Evolutionary conservation across 1,139 yeast genomes (phyloP), one percentile per base, ranked within the genome.

Genomic region (Kluyveromyces marxianus): DNA sequence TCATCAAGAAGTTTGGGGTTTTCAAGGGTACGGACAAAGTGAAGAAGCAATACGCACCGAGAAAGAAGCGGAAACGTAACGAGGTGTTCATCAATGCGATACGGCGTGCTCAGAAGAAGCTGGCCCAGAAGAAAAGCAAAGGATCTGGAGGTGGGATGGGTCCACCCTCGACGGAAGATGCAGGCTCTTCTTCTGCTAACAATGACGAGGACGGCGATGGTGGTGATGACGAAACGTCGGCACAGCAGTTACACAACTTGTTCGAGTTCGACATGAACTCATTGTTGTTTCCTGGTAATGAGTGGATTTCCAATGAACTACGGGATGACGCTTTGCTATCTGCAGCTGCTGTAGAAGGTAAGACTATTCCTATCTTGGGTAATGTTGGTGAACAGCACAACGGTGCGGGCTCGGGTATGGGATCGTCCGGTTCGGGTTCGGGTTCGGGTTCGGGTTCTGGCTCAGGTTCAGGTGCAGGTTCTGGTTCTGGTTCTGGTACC

Each of bases 1-100:
- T 77, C 10, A 66, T 76, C 44, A 95, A 96, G 0, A 95, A 95
- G 7, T 89, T 88, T 69, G 96, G 95, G 0, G 95, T 86, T 1
- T 87, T 89, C 57, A 71, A 72, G 50, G 64, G 61, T 2, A 46
- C 50, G 4, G 55, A 59, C 24, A 49, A 48, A 27, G 50, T 45
- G 14, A 50, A 48, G 26, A 44, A 38, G 30, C 42, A 44, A 30
- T 56, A 47, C 10, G 51, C 42, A 10, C 50, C 57, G 48, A 49
- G 58, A 38, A 58, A 58, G 44, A 55, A 59, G 50, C 52, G 61
- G 37, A 62, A 61, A 37, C 31, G 25, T 28, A 44, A 44, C 32
- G 41, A 36, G 14, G 37, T 44, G 47, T 42, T 56, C 1, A 49
- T 53, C 3, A 42, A 41, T 25, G 46, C 48, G 25, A 42, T 46